These are phyloP conservation scores for Puccinia triticina DNA, from an alignment of 1,284 basidiomycete species.

Conservation along the genomic window DNA sequence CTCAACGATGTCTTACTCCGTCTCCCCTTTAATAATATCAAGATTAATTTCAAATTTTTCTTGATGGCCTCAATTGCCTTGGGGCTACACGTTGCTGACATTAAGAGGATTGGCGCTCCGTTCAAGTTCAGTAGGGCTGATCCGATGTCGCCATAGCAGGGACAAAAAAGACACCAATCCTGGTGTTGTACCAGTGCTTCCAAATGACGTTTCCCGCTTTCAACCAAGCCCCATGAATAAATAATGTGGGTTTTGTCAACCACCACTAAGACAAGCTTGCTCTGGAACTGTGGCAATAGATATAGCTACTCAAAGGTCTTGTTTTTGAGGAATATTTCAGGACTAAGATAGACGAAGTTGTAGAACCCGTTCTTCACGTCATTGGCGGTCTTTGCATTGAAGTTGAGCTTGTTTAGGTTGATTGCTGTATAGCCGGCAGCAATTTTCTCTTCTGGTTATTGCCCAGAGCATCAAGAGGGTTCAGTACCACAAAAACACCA, in stretches of 20 bases:
- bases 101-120: background rate
- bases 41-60: background rate
- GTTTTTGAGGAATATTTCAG: background rate
- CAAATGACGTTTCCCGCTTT: background rate
- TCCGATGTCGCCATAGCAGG: background rate
- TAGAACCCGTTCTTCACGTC: background rate
- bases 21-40: background rate
- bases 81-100: slow-evolving; percentile 9
- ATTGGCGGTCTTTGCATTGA: background rate
- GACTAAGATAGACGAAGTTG: too few relatives aligned
- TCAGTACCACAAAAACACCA: background rate
- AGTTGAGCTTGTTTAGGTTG: background rate
- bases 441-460: slow-evolving; percentile 11
- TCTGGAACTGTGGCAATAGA: background rate
- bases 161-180: background rate
- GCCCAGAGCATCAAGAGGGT: background rate
- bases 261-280: background rate
- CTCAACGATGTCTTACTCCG: background rate
- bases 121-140: background rate
- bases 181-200: background rate
- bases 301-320: background rate
- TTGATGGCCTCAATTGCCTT: background rate
- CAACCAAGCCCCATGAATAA: background rate
- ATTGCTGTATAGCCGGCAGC: background rate
- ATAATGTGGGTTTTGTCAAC: too few relatives aligned